Conservation (phyloP, 176 grass and related monocot species). For the maize (Zea mays) region Zm-B73-REFERENCE-NAM-5.0 NC_050097.1:12337501-12338000, state of each 20-base stretch:
- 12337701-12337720: conserved; percentile 46
- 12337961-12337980: conserved; percentile 22
- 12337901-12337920: conserved; percentile 32
- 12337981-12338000: background rate
- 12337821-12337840: no score
- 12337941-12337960: conserved; percentile 64
- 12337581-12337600: background rate
- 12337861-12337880: background rate
- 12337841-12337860: no score
- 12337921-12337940: conserved; percentile 48
- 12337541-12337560: no score
- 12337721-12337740: background rate
- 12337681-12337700: background rate
- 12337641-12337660: background rate
- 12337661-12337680: background rate
- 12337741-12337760: conserved; percentile 38
- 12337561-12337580: background rate
- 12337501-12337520: background rate
- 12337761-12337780: background rate
- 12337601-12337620: conserved; percentile 18
- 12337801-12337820: background rate
- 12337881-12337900: conserved; percentile 43
- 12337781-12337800: background rate
- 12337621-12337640: background rate
- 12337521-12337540: background rate